A percentile compares a stretch with the other conserved stretches of the same genome.
Conservation (phyloP, 352 stramenopile genomes). For the Pythium insidiosum region DNA sequence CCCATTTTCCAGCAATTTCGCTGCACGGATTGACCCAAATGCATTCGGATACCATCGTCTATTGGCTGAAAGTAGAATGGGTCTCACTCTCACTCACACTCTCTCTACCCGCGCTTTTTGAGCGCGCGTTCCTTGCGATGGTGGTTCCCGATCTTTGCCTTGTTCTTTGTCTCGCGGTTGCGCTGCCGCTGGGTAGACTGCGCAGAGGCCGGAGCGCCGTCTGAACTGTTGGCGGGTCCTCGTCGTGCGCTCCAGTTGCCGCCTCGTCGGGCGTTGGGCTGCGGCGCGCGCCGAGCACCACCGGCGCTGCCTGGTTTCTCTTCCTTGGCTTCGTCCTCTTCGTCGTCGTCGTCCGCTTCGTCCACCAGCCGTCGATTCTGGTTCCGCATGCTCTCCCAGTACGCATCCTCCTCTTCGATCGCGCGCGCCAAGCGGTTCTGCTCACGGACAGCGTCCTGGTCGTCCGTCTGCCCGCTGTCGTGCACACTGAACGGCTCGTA, state of each 20-base stretch:
- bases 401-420: constrained; percentile 25
- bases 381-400: constrained; percentile 34
- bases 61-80: neutral
- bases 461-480: constrained; percentile 16
- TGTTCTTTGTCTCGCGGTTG: constrained; percentile 47
- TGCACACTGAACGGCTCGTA: constrained; percentile 35
- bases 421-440: constrained; percentile 22
- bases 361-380: constrained; percentile 18
- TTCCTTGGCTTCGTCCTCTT: constrained; percentile 7
- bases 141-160: constrained; percentile 74
- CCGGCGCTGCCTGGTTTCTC: constrained; percentile 1
- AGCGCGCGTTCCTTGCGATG: constrained; percentile 76
- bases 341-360: constrained; percentile 7
- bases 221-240: neutral
- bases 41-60: too few relatives aligned
- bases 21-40: too few relatives aligned
- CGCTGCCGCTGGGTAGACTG: constrained; percentile 20
- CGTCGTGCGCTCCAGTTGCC: neutral
- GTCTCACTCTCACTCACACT: too few relatives aligned
- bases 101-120: constrained; percentile 69
- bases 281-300: constrained; percentile 5
- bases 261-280: neutral
- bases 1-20: too few relatives aligned
- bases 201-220: constrained; percentile 1
- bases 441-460: constrained; percentile 22